These are phyloP conservation scores for Phytophthora colocasiae DNA, from an alignment of 352 stramenopile genomes.

Conservation along the genomic window DNA sequence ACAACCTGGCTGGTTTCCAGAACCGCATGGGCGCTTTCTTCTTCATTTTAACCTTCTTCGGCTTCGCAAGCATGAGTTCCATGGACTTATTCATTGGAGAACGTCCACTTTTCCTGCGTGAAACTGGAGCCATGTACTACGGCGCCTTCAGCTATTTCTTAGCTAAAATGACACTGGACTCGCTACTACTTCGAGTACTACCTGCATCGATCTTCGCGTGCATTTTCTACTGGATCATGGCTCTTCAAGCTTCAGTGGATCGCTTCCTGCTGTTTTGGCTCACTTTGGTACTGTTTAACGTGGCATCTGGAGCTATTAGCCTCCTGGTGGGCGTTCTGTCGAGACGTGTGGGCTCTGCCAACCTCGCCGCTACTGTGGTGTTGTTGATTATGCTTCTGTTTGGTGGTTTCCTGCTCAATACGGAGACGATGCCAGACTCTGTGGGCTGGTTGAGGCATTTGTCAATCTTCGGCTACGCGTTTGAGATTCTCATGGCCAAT, in stretches of 20 bases:
- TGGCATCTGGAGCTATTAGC: conserved; percentile 78
- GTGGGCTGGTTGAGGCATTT: conserved; percentile 81
- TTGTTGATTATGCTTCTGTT: conserved; percentile 87
- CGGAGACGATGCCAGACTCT: conserved; percentile 73
- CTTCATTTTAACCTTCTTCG: conserved; percentile 89
- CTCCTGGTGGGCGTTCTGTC: conserved; percentile 77
- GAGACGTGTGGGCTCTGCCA: conserved; percentile 70
- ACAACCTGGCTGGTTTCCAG: conserved; percentile 85
- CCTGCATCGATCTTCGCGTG: conserved; percentile 82
- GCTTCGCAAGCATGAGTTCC: conserved; percentile 84
- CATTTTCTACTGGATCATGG: conserved; percentile 92
- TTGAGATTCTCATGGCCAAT: conserved; percentile 89
- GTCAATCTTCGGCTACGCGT: conserved; percentile 90
- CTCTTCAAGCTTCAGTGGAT: conserved; percentile 57
- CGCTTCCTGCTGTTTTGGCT: conserved; percentile 75
- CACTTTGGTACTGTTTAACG: conserved; percentile 84
- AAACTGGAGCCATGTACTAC: conserved; percentile 85
- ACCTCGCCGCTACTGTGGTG: conserved; percentile 77
- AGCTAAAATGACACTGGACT: conserved; percentile 76
- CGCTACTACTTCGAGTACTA: conserved; percentile 74
- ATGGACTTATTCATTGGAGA: conserved; percentile 88
- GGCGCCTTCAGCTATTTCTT: conserved; percentile 81
- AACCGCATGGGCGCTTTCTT: conserved; percentile 87
- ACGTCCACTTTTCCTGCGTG: conserved; percentile 76
- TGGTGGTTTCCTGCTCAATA: conserved; percentile 87